Evolutionary conservation across 148 eudicot species (phyloP).

Genomic region (Chenopodium formosanum): DNA sequence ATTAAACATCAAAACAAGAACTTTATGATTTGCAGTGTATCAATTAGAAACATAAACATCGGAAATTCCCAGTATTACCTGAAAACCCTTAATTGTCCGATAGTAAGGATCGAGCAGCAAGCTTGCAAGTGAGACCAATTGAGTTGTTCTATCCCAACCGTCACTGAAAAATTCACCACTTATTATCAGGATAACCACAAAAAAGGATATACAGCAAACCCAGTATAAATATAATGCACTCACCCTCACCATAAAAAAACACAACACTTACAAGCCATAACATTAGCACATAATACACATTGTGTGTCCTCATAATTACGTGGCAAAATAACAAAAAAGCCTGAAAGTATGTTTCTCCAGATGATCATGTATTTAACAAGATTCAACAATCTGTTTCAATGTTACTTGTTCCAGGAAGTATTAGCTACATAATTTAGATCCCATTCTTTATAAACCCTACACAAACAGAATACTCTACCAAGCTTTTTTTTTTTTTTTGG

Average conservation of each 20-base stretch:
- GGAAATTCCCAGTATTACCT: slow-evolving; percentile 43
- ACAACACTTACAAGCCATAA: neutral
- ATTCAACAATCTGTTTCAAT: neutral
- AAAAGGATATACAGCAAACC: neutral
- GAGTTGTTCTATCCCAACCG: slow-evolving; percentile 99
- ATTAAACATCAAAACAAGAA: neutral
- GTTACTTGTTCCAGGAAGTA: neutral
- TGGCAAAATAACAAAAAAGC: neutral
- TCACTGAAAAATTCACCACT: slow-evolving; percentile 50
- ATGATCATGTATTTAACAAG: neutral
- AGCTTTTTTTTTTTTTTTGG: no score
- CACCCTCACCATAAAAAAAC: neutral
- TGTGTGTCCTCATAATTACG: neutral
- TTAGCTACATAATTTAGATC: neutral
- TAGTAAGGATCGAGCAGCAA: slow-evolving; percentile 97
- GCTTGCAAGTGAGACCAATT: slow-evolving; percentile 88
- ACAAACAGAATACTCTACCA: neutral
- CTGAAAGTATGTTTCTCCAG: neutral
- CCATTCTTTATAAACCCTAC: neutral
- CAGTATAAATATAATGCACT: neutral
- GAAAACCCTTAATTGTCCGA: slow-evolving; percentile 92
- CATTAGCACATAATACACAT: neutral
- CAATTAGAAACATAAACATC: neutral
- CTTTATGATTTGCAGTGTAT: neutral
- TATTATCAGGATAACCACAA: slow-evolving; percentile 7